These are phyloP conservation scores for Neofusicoccum sp. DNA, from an alignment of 2,329 filamentous ascomycete genomes.

Conservation along the genomic window DNA sequence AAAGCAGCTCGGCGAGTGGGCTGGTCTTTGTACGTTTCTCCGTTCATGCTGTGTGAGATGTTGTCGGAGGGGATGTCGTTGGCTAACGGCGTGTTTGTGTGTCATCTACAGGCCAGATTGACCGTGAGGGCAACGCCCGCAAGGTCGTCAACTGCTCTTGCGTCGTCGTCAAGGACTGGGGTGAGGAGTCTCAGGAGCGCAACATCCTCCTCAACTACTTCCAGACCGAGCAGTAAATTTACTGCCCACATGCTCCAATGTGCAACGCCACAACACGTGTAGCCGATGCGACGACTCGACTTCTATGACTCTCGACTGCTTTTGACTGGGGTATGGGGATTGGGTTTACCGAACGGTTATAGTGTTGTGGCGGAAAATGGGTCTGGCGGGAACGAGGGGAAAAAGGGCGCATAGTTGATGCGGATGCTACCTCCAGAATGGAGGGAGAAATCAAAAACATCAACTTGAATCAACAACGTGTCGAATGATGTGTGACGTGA, in stretches of 20 bases:
- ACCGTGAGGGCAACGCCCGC: conserved; percentile 98
- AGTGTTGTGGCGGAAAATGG: not conserved
- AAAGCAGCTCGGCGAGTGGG: conserved; percentile 99
- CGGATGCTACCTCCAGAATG: not conserved
- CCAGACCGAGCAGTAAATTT: conserved; percentile 71
- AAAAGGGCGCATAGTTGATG: conserved; percentile 2
- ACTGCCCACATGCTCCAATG: not conserved
- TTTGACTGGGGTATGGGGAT: not conserved
- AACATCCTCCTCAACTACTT: conserved; percentile 99
- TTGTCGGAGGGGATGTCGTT: not conserved
- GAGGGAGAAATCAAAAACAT: conserved; percentile 14
- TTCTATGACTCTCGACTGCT: not conserved
- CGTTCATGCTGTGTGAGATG: conserved; percentile 15
- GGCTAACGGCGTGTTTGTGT: conserved; percentile 11
- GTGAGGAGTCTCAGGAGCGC: conserved; percentile 99
- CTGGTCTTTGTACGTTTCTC: conserved; percentile 87
- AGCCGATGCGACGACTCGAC: not conserved
- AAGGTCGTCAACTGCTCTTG: conserved; percentile 99
- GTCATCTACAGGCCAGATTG: conserved; percentile 75
- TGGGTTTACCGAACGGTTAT: not conserved
- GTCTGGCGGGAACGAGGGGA: conserved; percentile 8
- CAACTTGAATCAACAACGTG: not conserved
- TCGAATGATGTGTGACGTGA: no score
- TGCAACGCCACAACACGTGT: conserved; percentile 5
- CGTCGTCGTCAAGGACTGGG: conserved; percentile 99